Evolutionary conservation across 164 flowering plant genomes (phyloP), one percentile per base, ranked within the genome.

Genomic region (Piper longum): DNA sequence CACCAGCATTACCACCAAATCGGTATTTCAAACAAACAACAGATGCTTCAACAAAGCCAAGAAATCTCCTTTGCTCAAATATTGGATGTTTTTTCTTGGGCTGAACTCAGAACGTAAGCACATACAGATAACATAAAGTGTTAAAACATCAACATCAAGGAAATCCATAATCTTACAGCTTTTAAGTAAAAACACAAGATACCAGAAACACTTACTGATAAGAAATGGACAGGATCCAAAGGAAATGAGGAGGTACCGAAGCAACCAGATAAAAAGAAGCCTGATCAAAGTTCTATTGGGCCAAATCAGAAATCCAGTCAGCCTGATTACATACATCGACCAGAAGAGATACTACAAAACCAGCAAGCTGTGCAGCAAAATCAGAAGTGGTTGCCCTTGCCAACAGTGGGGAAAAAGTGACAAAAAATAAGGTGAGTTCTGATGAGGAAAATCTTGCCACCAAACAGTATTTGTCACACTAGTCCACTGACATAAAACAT

Each of bases 371-470:
- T 70, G 96, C 85, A 74, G 81, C 82, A 79, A 91, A 91, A 78
- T 91, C 97, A 57, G 89, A 83, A 64, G 36, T 36, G 39, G 61
- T 73, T 68, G 67, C 51, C 60, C 70, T 55, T 55, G 65, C 56
- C 73, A 59, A 26, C 62, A 45, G 69, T 44, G 77, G 19, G 77
- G 56, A 67, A 91, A 91, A 57, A 91, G 81, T 59, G 91, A 78
- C 57, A 65, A 75, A 74, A 69, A 77, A 73, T 84, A 83, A 65
- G 88, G 86, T 2, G 61, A 43, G 64, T 58, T 66, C 68, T 73
- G 70, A 43, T 79, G 79, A 60, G 96, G 98, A 67, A 91, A 91
- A 76, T 91, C 98, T 82, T 91, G 96, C 98, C 98, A 88, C 98
- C 98, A 91, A 44, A 91, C 71, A 16, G 96, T 91, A 80, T 91